phyloP scores from a whole-genome alignment of 345 rosid genomes.

The Trapa incisa region DNA sequence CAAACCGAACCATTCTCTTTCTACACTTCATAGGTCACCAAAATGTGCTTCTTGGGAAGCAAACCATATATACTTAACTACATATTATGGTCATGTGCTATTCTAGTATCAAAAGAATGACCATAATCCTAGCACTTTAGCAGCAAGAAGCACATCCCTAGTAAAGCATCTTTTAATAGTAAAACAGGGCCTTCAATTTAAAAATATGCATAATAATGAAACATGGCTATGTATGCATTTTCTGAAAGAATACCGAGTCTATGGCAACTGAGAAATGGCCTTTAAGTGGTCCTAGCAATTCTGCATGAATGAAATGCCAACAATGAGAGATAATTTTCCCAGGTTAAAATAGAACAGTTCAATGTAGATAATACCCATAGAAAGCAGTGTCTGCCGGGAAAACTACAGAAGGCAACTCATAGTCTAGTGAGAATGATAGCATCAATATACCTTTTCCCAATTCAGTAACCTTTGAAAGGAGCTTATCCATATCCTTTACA shows the following conservation, averaged over 20 bases:
- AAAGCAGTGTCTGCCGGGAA: neutral
- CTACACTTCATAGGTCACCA: neutral
- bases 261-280: constrained; percentile 59
- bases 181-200: neutral
- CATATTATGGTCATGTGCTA: neutral
- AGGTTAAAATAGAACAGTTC: neutral
- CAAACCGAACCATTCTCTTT: neutral
- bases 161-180: neutral
- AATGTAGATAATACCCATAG: neutral
- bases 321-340: neutral
- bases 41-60: neutral
- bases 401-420: neutral
- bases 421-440: neutral
- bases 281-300: constrained; percentile 48
- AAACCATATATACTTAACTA: neutral
- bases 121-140: neutral
- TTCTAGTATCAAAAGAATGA: neutral
- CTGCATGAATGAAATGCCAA: constrained; percentile 29
- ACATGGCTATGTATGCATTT: neutral
- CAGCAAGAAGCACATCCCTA: neutral
- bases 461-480: constrained; percentile 47
- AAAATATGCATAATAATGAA: neutral
- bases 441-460: constrained; percentile 45
- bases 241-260: constrained; percentile 45
- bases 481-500: constrained; percentile 49